These are phyloP conservation scores for Suillus hirtellus DNA, from an alignment of 768 basidiomycete genomes.

Conservation along the genomic window DNA sequence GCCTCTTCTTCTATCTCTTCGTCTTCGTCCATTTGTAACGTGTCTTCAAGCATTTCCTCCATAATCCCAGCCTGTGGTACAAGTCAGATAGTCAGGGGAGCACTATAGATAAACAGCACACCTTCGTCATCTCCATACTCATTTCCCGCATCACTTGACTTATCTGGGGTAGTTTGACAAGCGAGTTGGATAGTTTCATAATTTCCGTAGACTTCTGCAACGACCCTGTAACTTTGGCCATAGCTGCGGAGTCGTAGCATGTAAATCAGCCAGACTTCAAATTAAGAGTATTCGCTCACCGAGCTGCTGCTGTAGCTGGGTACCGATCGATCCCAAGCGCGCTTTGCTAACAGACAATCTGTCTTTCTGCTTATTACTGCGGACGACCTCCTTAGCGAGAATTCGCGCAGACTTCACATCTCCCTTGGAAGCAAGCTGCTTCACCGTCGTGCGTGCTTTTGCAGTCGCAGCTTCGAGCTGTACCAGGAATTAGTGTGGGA, in stretches of 20 bases:
- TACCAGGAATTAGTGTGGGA: slow-evolving; percentile 17
- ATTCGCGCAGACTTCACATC: slow-evolving; percentile 92
- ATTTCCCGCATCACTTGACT: slow-evolving; percentile 94
- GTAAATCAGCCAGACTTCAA: background rate
- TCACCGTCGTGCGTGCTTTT: slow-evolving; percentile 79
- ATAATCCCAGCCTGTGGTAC: slow-evolving; percentile 85
- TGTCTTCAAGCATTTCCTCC: slow-evolving; percentile 98
- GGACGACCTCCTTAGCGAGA: slow-evolving; percentile 90
- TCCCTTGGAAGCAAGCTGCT: slow-evolving; percentile 87
- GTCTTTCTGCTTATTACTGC: slow-evolving; percentile 94
- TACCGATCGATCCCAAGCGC: slow-evolving; percentile 83
- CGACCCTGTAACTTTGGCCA: slow-evolving; percentile 96
- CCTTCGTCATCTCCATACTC: slow-evolving; percentile 99
- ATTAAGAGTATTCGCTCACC: slow-evolving; percentile 50
- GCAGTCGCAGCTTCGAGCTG: slow-evolving; percentile 81
- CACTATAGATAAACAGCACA: slow-evolving; percentile 27
- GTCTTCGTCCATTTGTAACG: slow-evolving; percentile 87
- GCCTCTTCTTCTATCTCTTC: slow-evolving; percentile 97
- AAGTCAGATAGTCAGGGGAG: slow-evolving; percentile 13
- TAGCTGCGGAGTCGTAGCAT: slow-evolving; percentile 51
- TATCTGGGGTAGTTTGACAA: slow-evolving; percentile 91
- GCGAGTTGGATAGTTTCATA: slow-evolving; percentile 95
- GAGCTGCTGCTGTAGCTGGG: slow-evolving; percentile 88
- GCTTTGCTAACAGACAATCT: slow-evolving; percentile 92
- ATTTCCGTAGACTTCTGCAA: slow-evolving; percentile 98